These are phyloP conservation scores for Enterocytospora artemiae DNA, from an alignment of 371 early-diverging fungal species.

Conservation along the genomic window DNA sequence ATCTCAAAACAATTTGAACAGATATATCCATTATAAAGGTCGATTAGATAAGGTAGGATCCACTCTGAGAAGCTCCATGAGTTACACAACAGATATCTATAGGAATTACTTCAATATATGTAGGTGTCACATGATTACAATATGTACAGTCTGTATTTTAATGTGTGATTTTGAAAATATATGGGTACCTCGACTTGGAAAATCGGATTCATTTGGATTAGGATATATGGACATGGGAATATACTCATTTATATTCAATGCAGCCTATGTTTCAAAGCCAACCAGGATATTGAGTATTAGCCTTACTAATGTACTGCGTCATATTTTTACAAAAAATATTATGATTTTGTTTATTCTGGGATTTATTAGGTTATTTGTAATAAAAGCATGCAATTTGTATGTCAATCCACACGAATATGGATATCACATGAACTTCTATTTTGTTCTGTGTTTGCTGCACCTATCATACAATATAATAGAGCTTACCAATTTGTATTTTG, in stretches of 20 bases:
- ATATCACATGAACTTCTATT: constrained; percentile 55
- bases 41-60: too few relatives aligned
- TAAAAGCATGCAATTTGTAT: constrained; percentile 40
- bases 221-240: constrained; percentile 57
- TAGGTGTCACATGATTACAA: not conserved
- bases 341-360: constrained; percentile 42
- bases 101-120: not conserved
- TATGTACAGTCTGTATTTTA: constrained; percentile 48
- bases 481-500: too few relatives aligned
- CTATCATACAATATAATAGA: constrained; percentile 19
- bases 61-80: too few relatives aligned
- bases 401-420: constrained; percentile 55
- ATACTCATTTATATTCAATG: constrained; percentile 48
- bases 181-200: constrained; percentile 39
- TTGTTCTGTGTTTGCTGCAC: constrained; percentile 42
- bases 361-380: constrained; percentile 33
- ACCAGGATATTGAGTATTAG: too few relatives aligned
- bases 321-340: constrained; percentile 10
- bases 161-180: constrained; percentile 47
- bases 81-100: too few relatives aligned
- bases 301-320: constrained; percentile 1
- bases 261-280: too few relatives aligned
- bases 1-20: too few relatives aligned
- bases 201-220: constrained; percentile 43
- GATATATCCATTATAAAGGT: too few relatives aligned